Evolutionary conservation across 768 basidiomycete genomes (phyloP).

Genomic region (Sistotremastrum niveocremeum): DNA sequence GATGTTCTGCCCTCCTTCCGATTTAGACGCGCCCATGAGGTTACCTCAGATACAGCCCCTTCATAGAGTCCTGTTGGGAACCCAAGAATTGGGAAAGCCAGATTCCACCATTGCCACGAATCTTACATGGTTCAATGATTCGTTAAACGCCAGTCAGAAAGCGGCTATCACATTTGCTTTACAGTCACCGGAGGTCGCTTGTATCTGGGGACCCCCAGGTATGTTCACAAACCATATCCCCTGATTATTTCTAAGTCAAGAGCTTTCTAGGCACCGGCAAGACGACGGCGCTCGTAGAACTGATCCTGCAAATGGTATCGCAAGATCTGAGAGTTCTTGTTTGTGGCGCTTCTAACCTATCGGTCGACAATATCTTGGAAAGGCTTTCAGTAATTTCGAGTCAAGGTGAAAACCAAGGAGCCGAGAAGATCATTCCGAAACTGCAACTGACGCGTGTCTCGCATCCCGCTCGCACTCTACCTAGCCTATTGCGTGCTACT

Average conservation of each 20-base stretch:
- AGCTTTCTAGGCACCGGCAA: conserved; percentile 68
- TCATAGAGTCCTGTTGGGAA: conserved; percentile 59
- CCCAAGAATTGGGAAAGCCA: conserved; percentile 10
- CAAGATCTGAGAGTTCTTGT: conserved; percentile 58
- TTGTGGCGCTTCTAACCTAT: conserved; percentile 88
- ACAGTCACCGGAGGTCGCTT: conserved; percentile 67
- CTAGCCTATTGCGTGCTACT: conserved; percentile 53
- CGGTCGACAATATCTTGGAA: conserved; percentile 92
- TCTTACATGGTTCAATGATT: conserved; percentile 58
- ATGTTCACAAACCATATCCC: background rate
- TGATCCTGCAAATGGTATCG: conserved; percentile 61
- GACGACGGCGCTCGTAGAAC: conserved; percentile 89
- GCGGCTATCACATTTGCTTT: conserved; percentile 76
- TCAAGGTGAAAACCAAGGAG: conserved; percentile 18
- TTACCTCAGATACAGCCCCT: conserved; percentile 34
- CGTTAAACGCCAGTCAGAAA: conserved; percentile 74
- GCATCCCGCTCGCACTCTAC: conserved; percentile 88
- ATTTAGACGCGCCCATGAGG: background rate
- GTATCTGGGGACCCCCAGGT: conserved; percentile 98
- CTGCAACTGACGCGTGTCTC: conserved; percentile 78
- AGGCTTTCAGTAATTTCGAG: conserved; percentile 46
- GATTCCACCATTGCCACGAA: conserved; percentile 10
- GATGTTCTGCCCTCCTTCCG: conserved; percentile 14
- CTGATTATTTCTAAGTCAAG: background rate
- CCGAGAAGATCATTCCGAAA: conserved; percentile 30